phyloP scores from a whole-genome alignment of 2,329 filamentous ascomycete species.

The Botrytis sinoallii region DNA sequence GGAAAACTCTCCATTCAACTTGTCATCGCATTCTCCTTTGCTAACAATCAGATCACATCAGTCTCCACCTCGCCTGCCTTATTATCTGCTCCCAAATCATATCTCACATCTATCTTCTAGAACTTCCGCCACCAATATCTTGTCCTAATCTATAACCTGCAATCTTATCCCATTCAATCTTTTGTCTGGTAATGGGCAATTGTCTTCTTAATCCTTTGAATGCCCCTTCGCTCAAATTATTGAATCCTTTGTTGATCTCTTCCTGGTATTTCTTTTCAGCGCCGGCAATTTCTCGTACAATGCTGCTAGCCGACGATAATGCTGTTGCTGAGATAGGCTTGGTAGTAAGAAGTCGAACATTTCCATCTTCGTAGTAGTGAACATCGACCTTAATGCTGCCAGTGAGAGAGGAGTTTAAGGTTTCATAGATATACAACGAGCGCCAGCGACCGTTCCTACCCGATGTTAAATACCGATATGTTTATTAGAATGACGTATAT shows the following conservation, averaged over 20 bases:
- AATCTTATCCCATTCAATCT: slow-evolving; percentile 99
- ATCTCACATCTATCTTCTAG: slow-evolving; percentile 45
- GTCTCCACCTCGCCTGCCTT: not conserved
- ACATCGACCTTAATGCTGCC: slow-evolving; percentile 91
- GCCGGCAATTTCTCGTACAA: slow-evolving; percentile 73
- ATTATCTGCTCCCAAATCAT: not conserved
- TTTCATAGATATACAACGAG: slow-evolving; percentile 76
- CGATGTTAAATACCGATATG: slow-evolving; percentile 13
- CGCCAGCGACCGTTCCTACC: slow-evolving; percentile 93
- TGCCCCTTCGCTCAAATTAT: slow-evolving; percentile 82
- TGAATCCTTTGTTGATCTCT: slow-evolving; percentile 88
- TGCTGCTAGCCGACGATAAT: slow-evolving; percentile 53
- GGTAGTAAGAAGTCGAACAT: slow-evolving; percentile 87
- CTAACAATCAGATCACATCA: not conserved
- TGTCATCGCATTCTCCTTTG: not conserved
- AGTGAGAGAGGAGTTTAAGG: slow-evolving; percentile 64
- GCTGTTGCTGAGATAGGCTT: slow-evolving; percentile 66
- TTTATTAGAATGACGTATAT: not conserved
- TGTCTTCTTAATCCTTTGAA: slow-evolving; percentile 93
- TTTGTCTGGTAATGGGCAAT: slow-evolving; percentile 93
- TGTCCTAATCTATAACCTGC: slow-evolving; percentile 84
- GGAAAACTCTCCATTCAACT: not conserved
- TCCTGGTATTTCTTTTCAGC: slow-evolving; percentile 94
- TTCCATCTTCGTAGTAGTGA: slow-evolving; percentile 99
- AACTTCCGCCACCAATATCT: slow-evolving; percentile 69